A percentile compares a stretch with the other conserved stretches of the same genome.
phyloP scores from a whole-genome alignment of 257 asterid species.

The Solanum ahanhuiri region DNA sequence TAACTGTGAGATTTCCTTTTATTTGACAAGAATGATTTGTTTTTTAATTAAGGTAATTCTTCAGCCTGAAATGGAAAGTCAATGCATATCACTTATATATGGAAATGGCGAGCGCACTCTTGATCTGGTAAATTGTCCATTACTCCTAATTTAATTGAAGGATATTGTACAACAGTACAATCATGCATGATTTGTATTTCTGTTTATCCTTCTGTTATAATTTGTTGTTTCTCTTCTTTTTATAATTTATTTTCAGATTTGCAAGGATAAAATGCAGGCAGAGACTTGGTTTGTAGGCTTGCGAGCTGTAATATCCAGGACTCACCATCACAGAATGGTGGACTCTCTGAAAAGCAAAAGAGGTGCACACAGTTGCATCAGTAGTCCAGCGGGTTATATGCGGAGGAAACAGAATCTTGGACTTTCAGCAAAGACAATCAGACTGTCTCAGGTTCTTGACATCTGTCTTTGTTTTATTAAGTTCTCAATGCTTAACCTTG shows the following conservation, averaged over 20 bases:
- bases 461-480: neutral
- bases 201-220: neutral
- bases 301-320: constrained; percentile 27
- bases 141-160: neutral
- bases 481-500: neutral
- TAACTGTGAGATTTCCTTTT: neutral
- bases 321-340: constrained; percentile 9
- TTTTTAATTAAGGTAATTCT: neutral
- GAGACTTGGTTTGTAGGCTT: constrained; percentile 39
- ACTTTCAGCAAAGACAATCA: constrained; percentile 13
- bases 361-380: constrained; percentile 40
- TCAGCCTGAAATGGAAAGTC: constrained; percentile 35
- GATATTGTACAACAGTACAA: neutral
- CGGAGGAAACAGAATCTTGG: constrained; percentile 38
- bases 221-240: neutral
- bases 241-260: constrained; percentile 17
- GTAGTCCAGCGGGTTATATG: constrained; percentile 42
- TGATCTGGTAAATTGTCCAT: constrained; percentile 23
- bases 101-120: constrained; percentile 30
- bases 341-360: constrained; percentile 16
- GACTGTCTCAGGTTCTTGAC: constrained; percentile 20
- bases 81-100: constrained; percentile 32
- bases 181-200: neutral
- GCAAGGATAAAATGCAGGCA: constrained; percentile 46
- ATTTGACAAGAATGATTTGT: neutral